These are phyloP conservation scores for Trichoderma hamatum DNA, from an alignment of 2,329 filamentous ascomycete species.

Conservation along the genomic window DNA sequence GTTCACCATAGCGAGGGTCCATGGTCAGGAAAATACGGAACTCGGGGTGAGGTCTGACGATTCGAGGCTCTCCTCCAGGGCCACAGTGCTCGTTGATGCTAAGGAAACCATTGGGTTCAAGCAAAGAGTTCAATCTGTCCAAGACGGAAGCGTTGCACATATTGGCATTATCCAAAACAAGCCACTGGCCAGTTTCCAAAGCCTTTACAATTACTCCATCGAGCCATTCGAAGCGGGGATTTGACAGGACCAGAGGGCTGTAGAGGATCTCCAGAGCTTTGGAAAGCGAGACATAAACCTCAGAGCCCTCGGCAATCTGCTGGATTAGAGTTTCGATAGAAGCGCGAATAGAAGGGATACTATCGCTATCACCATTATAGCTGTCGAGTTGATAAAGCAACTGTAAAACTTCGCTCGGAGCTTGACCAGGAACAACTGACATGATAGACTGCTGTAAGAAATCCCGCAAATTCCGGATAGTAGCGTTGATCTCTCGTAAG, in stretches of 20 bases:
- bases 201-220: slow-evolving; percentile 91
- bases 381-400: slow-evolving; percentile 55
- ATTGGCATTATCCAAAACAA: slow-evolving; percentile 96
- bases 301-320: slow-evolving; percentile 48
- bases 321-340: slow-evolving; percentile 46
- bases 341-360: slow-evolving; percentile 44
- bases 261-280: slow-evolving; percentile 55
- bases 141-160: slow-evolving; percentile 93
- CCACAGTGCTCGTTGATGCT: slow-evolving; percentile 93
- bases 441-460: slow-evolving; percentile 57
- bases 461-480: slow-evolving; percentile 52
- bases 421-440: slow-evolving; percentile 49
- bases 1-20: slow-evolving; percentile 87
- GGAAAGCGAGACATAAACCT: slow-evolving; percentile 52
- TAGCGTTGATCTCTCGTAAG: slow-evolving; percentile 67
- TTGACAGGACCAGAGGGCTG: slow-evolving; percentile 61
- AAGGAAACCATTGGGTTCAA: slow-evolving; percentile 85
- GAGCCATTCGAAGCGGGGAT: slow-evolving; percentile 91
- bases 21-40: slow-evolving; percentile 95
- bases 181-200: slow-evolving; percentile 82
- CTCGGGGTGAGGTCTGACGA: slow-evolving; percentile 79
- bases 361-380: slow-evolving; percentile 43
- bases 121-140: slow-evolving; percentile 89
- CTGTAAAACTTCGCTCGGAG: slow-evolving; percentile 52
- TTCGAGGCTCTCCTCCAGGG: slow-evolving; percentile 75